Evolutionary conservation across 345 rosid species (phyloP), one percentile per base, ranked within the genome.

Genomic region (Eucalyptus guilfoylei): DNA sequence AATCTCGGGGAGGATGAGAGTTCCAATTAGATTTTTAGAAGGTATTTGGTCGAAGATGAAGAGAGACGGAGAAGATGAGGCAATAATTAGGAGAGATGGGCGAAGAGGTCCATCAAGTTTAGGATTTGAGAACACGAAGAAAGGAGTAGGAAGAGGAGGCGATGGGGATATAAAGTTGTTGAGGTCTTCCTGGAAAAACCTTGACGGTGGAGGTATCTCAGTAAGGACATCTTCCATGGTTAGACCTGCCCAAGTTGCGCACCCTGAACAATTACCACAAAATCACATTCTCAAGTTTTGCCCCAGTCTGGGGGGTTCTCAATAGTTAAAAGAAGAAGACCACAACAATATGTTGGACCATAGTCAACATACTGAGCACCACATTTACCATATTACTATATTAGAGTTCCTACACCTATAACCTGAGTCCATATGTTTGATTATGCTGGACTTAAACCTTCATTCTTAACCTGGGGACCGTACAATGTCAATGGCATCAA

Each of bases 101-200:
- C 89, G 93, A 45, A 95, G 95, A 86, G 96, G 98, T 23, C 88
- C 85, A 32, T 93, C 88, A 3, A 93, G 93, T 89, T 94, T 95
- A 44, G 93, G 96, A 81, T 93, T 92, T 50, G 98, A 90, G 86
- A 98, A 89, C 89, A 95, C 3, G 42, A 96, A 92, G 93, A 97
- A 95, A 32, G 99, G 99, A 80, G 93, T 92, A 4, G 99, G 96
- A 89, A 95, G 92, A 44, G 95, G 88, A 23, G 93, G 93, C 2
- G 92, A 91, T 48, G 94, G 95, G 28, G 90, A 88, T 21, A 94
- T 72, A 87, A 97, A 98, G 92, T 95, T 98, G 95, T 95, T 96
- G 60, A 98, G 98, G 90, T 98, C 99, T 90, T 98, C 99, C 94
- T 94, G 95, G 72, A 95, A 94, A 92, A 98, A 97, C 92, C 99